Evolutionary conservation across 352 stramenopile species (phyloP).

Genomic region (Phytophthora constricta): DNA sequence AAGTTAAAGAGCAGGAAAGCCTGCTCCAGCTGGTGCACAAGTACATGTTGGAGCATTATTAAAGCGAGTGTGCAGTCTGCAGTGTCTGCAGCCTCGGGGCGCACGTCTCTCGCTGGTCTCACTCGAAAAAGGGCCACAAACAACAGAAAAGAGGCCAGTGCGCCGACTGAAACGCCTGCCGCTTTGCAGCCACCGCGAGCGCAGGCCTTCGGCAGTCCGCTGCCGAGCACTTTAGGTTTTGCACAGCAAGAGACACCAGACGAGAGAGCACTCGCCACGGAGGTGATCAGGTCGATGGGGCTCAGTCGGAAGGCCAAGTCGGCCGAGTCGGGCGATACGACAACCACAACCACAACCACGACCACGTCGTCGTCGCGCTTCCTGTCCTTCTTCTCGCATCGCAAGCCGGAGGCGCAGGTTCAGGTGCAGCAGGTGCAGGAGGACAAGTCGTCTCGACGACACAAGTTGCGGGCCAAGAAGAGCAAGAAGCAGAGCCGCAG

Average conservation of each 20-base stretch:
- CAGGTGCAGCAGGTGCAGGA: neutral
- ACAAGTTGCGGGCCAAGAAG: slow-evolving; percentile 11
- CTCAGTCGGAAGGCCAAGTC: slow-evolving; percentile 34
- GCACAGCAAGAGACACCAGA: slow-evolving; percentile 6
- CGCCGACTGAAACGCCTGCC: neutral
- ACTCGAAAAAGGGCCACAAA: slow-evolving; percentile 12
- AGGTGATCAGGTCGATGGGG: slow-evolving; percentile 24
- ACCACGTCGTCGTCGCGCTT: slow-evolving; percentile 27
- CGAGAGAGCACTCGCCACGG: too few relatives aligned
- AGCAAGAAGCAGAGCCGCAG: slow-evolving; percentile 19
- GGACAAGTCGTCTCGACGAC: neutral
- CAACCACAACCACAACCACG: too few relatives aligned
- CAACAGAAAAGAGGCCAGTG: slow-evolving; percentile 1
- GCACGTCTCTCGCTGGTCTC: too few relatives aligned
- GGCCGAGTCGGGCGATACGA: slow-evolving; percentile 11
- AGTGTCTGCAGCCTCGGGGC: too few relatives aligned
- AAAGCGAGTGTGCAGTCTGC: too few relatives aligned
- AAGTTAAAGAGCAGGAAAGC: too few relatives aligned
- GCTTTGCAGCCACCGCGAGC: too few relatives aligned
- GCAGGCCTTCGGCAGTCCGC: neutral
- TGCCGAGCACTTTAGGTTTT: neutral
- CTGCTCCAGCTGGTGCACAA: neutral
- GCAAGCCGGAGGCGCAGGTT: slow-evolving; percentile 23
- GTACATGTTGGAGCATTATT: too few relatives aligned
- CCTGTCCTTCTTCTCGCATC: slow-evolving; percentile 41